Percentiles rank a stretch among this genome's conserved stretches.
Evolutionary conservation across 2,329 filamentous ascomycete genomes (phyloP).

Genomic region (Aspergillus melleus): DNA sequence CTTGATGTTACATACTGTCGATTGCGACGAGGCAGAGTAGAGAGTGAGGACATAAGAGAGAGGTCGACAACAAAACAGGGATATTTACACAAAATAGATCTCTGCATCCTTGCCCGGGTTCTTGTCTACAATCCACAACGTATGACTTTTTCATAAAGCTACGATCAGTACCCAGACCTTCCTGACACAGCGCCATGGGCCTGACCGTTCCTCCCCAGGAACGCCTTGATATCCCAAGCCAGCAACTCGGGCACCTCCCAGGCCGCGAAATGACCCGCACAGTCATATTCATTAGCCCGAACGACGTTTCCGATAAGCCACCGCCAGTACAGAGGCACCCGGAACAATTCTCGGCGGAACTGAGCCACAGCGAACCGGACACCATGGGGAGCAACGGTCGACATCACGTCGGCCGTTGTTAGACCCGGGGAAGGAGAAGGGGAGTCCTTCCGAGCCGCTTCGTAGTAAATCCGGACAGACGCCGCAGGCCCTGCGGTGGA

Average conservation of each 20-base stretch:
- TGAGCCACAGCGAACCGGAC: slow-evolving; percentile 56
- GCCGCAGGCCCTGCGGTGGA: slow-evolving; percentile 68
- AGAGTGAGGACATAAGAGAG: slow-evolving; percentile 2
- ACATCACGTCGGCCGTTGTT: slow-evolving; percentile 26
- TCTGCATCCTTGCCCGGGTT: not conserved
- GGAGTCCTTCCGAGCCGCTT: slow-evolving; percentile 44
- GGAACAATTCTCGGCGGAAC: slow-evolving; percentile 52
- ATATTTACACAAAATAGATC: not conserved
- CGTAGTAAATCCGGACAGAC: slow-evolving; percentile 71
- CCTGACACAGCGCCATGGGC: slow-evolving; percentile 37
- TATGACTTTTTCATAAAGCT: not conserved
- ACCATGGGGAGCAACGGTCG: slow-evolving; percentile 40
- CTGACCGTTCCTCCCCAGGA: slow-evolving; percentile 47
- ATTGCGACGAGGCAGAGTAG: slow-evolving; percentile 2
- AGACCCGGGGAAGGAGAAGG: slow-evolving; percentile 6
- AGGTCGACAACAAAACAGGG: not conserved
- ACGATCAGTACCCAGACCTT: slow-evolving; percentile 33
- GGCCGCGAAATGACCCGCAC: slow-evolving; percentile 56
- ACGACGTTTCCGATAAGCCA: slow-evolving; percentile 54
- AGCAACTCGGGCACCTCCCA: slow-evolving; percentile 52
- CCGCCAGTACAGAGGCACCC: slow-evolving; percentile 53
- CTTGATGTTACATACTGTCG: slow-evolving; percentile 19
- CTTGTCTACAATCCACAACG: not conserved
- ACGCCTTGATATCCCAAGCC: slow-evolving; percentile 47
- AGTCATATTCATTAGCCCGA: slow-evolving; percentile 46